Evolutionary conservation across 805 yeast genomes (phyloP).

Genomic region (Yarrowia sp.): DNA sequence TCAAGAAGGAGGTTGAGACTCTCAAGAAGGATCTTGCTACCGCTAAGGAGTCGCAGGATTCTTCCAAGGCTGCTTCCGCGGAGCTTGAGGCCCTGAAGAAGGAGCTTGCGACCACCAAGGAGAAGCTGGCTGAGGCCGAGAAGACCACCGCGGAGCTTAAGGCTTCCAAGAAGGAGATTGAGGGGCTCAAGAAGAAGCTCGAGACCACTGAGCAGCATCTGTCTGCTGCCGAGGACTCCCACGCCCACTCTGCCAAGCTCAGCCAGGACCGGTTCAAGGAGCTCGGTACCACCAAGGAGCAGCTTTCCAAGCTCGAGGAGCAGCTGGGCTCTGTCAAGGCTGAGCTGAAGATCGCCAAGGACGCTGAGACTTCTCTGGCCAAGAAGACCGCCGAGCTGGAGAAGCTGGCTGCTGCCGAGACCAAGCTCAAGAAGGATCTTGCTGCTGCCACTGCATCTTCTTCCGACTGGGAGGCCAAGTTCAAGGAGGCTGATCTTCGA

Average conservation of each 20-base stretch:
- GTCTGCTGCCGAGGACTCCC: slow-evolving; percentile 23
- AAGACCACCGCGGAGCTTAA: slow-evolving; percentile 36
- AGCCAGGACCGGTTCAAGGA: slow-evolving; percentile 45
- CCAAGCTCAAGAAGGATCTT: slow-evolving; percentile 38
- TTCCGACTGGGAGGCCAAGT: slow-evolving; percentile 36
- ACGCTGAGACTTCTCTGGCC: slow-evolving; percentile 11
- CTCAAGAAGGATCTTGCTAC: slow-evolving; percentile 30
- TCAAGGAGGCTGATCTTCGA: slow-evolving; percentile 41
- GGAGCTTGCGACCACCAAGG: slow-evolving; percentile 34
- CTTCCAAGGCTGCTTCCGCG: slow-evolving; percentile 28
- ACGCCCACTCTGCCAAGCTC: slow-evolving; percentile 42
- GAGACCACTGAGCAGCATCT: slow-evolving; percentile 30
- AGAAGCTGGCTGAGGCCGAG: slow-evolving; percentile 32
- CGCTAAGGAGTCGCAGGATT: slow-evolving; percentile 20
- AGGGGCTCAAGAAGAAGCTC: slow-evolving; percentile 44
- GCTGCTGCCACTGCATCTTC: slow-evolving; percentile 40
- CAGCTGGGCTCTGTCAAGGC: slow-evolving; percentile 4
- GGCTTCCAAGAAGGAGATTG: slow-evolving; percentile 44
- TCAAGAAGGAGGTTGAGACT: slow-evolving; percentile 31
- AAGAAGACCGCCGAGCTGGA: slow-evolving; percentile 29
- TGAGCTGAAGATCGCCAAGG: slow-evolving; percentile 24
- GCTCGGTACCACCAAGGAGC: slow-evolving; percentile 35
- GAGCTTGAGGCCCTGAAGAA: slow-evolving; percentile 30
- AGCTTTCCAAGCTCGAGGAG: slow-evolving; percentile 23
- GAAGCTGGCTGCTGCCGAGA: slow-evolving; percentile 34